Base-by-base conservation (phyloP, 2,329 filamentous ascomycete genomes). In the Aspergillus novoparasiticus region DNA sequence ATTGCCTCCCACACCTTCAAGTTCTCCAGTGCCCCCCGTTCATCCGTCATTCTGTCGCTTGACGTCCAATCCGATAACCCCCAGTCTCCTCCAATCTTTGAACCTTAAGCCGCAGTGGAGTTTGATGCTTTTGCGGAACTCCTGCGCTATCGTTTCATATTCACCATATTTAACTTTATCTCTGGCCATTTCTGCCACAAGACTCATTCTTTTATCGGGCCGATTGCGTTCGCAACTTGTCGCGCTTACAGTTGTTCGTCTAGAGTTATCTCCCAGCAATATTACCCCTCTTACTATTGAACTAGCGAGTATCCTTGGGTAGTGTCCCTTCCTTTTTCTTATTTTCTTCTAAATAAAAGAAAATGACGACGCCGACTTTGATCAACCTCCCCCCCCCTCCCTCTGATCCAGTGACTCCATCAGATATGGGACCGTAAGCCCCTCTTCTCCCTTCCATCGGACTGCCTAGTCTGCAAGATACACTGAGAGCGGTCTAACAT, bases 341-440 rank as follows among this genome's bases (percentile, higher is more conserved):
- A 10, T 50, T 21, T 45, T 12, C 34, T 14, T 28, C 6, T 19
- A 1, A 14, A 34, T 6, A 8, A 32, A 45, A 19, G 16, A 48
- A 21, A 41, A 77, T 77, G 76, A 71, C 77, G 61, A 78, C 85
- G 67, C 90, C 89, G 26, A 94, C 90, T 64, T 80, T 94, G 66
- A 94, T 94, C 83, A 93, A 94, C 76, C 86, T 96, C 64, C 93
- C 93, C 51, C 91, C 92, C 65, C 90, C 92, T 62, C 88, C 90
- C 23, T 94, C 92, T 41, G 91, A 92, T 66, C 90, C 92, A 60
- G 90, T 92, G 68, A 97, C 93, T 26, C 94, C 93, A 36, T 94
- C 90, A 59, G 94, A 97, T 73, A 90, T 92, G 80, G 82, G 82
- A 64, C 94, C 94, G 92, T 96, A 85, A 82, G 91, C 84, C 48